These are phyloP conservation scores for Xylaria nigripes DNA, from an alignment of 495 filamentous ascomycete species.

Conservation along the genomic window DNA sequence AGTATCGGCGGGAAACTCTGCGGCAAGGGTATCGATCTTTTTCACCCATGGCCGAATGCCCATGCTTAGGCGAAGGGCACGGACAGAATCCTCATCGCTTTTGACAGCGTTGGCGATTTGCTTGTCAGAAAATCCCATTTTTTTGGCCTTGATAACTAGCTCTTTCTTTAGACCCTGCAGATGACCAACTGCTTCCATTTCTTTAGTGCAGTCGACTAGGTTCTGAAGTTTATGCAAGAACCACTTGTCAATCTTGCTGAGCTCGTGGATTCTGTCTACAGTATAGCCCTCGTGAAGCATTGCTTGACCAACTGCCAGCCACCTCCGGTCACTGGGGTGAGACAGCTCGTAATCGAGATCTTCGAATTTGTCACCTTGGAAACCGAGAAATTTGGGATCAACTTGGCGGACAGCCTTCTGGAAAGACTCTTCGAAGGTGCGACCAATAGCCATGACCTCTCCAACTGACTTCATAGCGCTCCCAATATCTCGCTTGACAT, in stretches of 20 bases:
- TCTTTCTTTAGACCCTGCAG: slow-evolving; percentile 82
- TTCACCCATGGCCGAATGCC: slow-evolving; percentile 87
- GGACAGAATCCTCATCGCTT: slow-evolving; percentile 81
- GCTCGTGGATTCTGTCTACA: slow-evolving; percentile 79
- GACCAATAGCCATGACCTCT: slow-evolving; percentile 97
- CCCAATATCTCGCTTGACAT: slow-evolving; percentile 94
- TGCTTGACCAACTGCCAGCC: slow-evolving; percentile 94
- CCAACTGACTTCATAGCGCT: slow-evolving; percentile 98
- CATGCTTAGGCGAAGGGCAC: slow-evolving; percentile 74
- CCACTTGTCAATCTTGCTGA: slow-evolving; percentile 95
- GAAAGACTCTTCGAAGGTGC: slow-evolving; percentile 98
- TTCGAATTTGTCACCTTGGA: slow-evolving; percentile 93
- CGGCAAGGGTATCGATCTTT: slow-evolving; percentile 95
- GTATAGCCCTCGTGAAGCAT: slow-evolving; percentile 96
- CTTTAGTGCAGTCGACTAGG: slow-evolving; percentile 79
- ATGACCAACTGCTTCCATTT: slow-evolving; percentile 81
- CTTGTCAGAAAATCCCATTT: slow-evolving; percentile 93
- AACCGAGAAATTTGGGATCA: slow-evolving; percentile 81
- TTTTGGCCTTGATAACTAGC: slow-evolving; percentile 82
- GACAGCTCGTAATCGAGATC: slow-evolving; percentile 81
- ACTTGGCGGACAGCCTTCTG: slow-evolving; percentile 97
- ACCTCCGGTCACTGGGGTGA: slow-evolving; percentile 90
- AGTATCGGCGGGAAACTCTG: slow-evolving; percentile 94
- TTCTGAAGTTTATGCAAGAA: slow-evolving; percentile 97
- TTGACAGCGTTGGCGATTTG: slow-evolving; percentile 86